Base-by-base conservation (phyloP, 1,139 yeast genomes). In the Magnusiomyces magnusii region DNA sequence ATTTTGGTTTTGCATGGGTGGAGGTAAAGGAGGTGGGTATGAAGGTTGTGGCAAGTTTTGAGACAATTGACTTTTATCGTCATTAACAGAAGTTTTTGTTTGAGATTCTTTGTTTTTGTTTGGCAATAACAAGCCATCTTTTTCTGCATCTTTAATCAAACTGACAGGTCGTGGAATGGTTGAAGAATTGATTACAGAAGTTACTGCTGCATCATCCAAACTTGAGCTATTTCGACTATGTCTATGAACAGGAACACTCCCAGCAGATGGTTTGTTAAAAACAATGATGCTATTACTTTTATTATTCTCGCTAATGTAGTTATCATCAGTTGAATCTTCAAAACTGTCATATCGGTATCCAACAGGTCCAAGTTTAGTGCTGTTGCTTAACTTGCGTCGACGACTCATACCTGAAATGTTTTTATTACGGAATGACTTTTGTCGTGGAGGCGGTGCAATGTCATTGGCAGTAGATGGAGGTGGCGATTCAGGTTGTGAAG, bases 21-120 rank as follows among this genome's bases (percentile, higher is more conserved):
- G 54, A n/a, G 51, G 51, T 10, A n/a, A 17, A 3, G 36, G 51
- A 49, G 51, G 51, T 21, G 49, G 49, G 27, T 44, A 44, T 44
- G 49, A 44, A 21, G 49, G 49, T n/a, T 44, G 24, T 44, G n/a
- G 25, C 49, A 44, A 23, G 10, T 44, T 21, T 5, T 44, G 10
- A 5, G 49, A n/a, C 27, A 17, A n/a, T n/a, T n/a, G n/a, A n/a
- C n/a, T n/a, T n/a, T n/a, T n/a, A n/a, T n/a, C n/a, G n/a, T n/a
- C n/a, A n/a, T n/a, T n/a, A n/a, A n/a, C 36, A 31, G 36, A 31
- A 31, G 36, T 13, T 31, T 31, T 31, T 31, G n/a, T 13, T 13
- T 9, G 13, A 31, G 36, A 7, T 7, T 31, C 13, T 7, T 31
- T 13, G 36, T 19, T 17, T 19, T 39, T 17, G 44, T 39, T n/a